phyloP scores from a whole-genome alignment of 192 early-diverging fungal genomes.

The Glomus cerebriforme region DNA sequence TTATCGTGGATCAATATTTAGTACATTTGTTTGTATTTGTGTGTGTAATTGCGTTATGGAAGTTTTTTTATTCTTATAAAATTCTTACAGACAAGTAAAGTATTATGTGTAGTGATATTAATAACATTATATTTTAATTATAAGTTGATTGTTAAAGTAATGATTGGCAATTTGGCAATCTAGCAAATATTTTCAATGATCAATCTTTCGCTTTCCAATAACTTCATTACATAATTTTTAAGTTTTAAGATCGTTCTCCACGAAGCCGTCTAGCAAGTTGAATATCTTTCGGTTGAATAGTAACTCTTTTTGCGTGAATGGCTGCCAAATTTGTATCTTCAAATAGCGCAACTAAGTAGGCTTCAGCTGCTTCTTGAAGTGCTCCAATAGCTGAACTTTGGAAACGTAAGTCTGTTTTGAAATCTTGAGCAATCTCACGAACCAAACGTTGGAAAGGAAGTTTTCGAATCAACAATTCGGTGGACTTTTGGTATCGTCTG shows the following conservation, averaged over 20 bases:
- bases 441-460: conserved; percentile 95
- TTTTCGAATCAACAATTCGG: conserved; percentile 93
- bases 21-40: too few relatives aligned
- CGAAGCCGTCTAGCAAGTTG: conserved; percentile 97
- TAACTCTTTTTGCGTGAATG: conserved; percentile 99
- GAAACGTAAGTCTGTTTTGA: conserved; percentile 99
- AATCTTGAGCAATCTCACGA: conserved; percentile 99
- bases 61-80: too few relatives aligned
- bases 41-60: too few relatives aligned
- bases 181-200: too few relatives aligned
- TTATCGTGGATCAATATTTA: too few relatives aligned
- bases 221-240: not conserved
- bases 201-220: not conserved
- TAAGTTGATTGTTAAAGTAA: too few relatives aligned
- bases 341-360: conserved; percentile 86
- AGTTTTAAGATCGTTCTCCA: not conserved
- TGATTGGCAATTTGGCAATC: too few relatives aligned
- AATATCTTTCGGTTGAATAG: conserved; percentile 99
- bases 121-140: too few relatives aligned
- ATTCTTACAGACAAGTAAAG: too few relatives aligned
- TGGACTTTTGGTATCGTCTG: conserved; percentile 94
- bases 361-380: conserved; percentile 97
- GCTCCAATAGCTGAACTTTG: conserved; percentile 99
- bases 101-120: too few relatives aligned
- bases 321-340: conserved; percentile 99